These are phyloP conservation scores for Fonsecaea monophora DNA, from an alignment of 2,329 filamentous ascomycete species.

Conservation along the genomic window DNA sequence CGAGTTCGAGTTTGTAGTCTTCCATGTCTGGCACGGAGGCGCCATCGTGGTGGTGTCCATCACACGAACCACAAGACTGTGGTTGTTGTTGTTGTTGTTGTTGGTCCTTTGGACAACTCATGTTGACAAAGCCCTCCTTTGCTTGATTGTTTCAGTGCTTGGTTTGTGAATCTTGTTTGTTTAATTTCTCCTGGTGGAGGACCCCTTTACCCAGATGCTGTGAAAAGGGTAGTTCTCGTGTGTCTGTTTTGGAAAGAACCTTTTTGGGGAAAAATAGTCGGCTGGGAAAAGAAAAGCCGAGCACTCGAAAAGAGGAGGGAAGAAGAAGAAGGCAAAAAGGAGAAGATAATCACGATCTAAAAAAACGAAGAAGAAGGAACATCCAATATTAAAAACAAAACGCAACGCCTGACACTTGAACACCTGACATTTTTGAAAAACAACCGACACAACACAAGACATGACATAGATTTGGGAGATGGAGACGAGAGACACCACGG, in stretches of 20 bases:
- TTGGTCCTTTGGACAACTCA: neutral
- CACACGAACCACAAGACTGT: slow-evolving; percentile 14
- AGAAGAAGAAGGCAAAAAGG: too few species aligned
- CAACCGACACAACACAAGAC: too few species aligned
- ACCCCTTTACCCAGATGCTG: neutral
- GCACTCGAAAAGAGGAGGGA: too few species aligned
- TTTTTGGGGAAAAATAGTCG: too few species aligned
- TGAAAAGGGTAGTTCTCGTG: neutral
- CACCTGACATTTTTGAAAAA: too few species aligned
- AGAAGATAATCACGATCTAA: too few species aligned
- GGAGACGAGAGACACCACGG: too few species aligned
- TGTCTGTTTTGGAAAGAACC: too few species aligned
- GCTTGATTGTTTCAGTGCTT: neutral
- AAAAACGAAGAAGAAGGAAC: too few species aligned
- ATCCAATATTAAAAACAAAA: too few species aligned
- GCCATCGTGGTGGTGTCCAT: slow-evolving; percentile 4
- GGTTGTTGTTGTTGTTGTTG: slow-evolving; percentile 6
- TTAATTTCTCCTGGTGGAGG: neutral
- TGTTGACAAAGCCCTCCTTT: neutral
- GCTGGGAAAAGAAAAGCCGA: too few species aligned
- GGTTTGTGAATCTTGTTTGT: neutral
- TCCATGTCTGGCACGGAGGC: slow-evolving; percentile 43
- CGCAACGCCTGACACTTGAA: neutral
- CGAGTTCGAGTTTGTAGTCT: slow-evolving; percentile 51
- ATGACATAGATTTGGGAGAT: too few species aligned